A percentile compares a stretch with the other conserved stretches of the same genome.
Evolutionary conservation across 2,329 filamentous ascomycete species (phyloP).

Genomic region (Lomentospora prolificans): DNA sequence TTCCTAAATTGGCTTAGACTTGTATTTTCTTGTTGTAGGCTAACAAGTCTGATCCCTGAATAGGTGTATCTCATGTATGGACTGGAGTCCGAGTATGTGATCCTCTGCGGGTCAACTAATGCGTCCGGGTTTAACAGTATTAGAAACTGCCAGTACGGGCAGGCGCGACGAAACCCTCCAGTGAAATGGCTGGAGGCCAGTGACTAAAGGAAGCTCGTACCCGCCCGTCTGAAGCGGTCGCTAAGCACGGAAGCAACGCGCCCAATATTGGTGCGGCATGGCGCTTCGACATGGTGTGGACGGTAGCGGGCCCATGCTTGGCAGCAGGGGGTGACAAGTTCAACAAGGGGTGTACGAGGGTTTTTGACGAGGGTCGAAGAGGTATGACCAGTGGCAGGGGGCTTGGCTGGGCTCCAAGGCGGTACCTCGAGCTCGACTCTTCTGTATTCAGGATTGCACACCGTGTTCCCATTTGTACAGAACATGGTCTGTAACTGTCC

Average conservation of each 20-base stretch:
- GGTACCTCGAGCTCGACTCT: no score
- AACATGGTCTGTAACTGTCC: neutral
- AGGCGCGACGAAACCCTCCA: neutral
- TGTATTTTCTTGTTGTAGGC: no score
- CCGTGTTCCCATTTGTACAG: neutral
- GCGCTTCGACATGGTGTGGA: conserved; percentile 15
- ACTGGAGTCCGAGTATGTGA: neutral
- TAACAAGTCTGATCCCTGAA: no score
- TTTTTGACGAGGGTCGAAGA: neutral
- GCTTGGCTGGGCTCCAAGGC: no score
- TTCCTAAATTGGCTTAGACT: no score
- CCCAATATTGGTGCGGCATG: conserved; percentile 19
- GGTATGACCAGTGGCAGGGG: neutral
- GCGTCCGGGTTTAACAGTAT: no score
- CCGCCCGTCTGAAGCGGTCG: conserved; percentile 12
- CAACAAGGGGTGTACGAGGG: neutral
- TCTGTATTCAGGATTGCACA: neutral
- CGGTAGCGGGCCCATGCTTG: neutral
- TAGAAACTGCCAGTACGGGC: neutral
- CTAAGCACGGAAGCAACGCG: conserved; percentile 16
- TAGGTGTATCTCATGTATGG: no score
- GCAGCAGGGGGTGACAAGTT: neutral
- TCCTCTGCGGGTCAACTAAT: no score
- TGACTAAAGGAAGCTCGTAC: neutral
- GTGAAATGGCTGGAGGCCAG: neutral